phyloP scores from a whole-genome alignment of 495 filamentous ascomycete genomes.

The Xeromyces bisporus region DNA sequence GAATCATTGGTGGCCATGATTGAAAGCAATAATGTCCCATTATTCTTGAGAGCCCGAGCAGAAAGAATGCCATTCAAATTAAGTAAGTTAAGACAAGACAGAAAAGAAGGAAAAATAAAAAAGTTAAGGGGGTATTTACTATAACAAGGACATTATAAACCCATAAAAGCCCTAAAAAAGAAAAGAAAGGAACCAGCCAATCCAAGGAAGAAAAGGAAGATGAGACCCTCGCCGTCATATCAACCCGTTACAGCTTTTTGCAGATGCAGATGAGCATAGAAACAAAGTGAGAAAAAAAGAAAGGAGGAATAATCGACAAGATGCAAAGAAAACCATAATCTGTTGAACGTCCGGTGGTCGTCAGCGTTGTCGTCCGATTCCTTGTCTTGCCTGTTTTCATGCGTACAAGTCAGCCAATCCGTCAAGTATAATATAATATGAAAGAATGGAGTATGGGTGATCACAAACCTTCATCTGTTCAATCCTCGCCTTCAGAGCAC shows the following conservation, averaged over 20 bases:
- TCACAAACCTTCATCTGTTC: slow-evolving; percentile 60
- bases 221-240: slow-evolving; percentile 4
- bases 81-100: too few relatives aligned
- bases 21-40: too few relatives aligned
- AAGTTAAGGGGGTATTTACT: too few relatives aligned
- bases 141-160: background rate
- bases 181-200: slow-evolving; percentile 3
- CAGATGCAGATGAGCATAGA: slow-evolving; percentile 8
- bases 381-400: slow-evolving; percentile 23
- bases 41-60: too few relatives aligned
- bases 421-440: too few relatives aligned
- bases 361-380: slow-evolving; percentile 23
- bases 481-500: slow-evolving; percentile 88
- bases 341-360: slow-evolving; percentile 10
- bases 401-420: slow-evolving; percentile 1
- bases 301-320: slow-evolving; percentile 4
- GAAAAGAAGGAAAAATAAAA: too few relatives aligned
- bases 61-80: too few relatives aligned
- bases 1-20: too few relatives aligned
- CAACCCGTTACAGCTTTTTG: too few relatives aligned
- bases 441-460: too few relatives aligned
- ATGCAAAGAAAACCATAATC: slow-evolving; percentile 8
- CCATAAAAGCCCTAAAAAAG: slow-evolving; percentile 1
- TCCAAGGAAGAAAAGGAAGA: slow-evolving; percentile 6
- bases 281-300: slow-evolving; percentile 5